These are phyloP conservation scores for Plasmodium relictum DNA, from an alignment of 169 alveolate genomes.

Conservation along the genomic window DNA sequence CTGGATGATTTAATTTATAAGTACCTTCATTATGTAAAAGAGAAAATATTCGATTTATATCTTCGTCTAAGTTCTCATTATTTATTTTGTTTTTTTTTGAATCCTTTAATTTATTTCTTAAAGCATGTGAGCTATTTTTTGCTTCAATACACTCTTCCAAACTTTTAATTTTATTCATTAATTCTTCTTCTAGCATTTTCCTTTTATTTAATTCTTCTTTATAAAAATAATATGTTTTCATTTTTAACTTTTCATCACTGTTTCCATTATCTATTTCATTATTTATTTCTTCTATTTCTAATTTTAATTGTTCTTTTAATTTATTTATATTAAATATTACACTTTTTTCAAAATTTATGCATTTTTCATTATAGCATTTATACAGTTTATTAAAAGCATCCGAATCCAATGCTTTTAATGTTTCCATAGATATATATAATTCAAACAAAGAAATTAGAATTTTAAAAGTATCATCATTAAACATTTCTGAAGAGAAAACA, in stretches of 20 bases:
- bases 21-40: constrained; percentile 56
- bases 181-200: constrained; percentile 61
- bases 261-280: constrained; percentile 42
- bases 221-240: constrained; percentile 63
- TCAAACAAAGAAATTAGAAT: constrained; percentile 63
- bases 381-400: constrained; percentile 38
- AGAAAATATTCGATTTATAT: constrained; percentile 52
- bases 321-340: constrained; percentile 43
- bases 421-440: constrained; percentile 63
- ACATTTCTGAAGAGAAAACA: constrained; percentile 69
- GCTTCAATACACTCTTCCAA: constrained; percentile 66
- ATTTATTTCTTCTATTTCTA: constrained; percentile 63
- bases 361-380: constrained; percentile 61
- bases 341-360: constrained; percentile 42
- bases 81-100: not conserved
- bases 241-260: constrained; percentile 31
- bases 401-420: constrained; percentile 39
- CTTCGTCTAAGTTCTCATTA: constrained; percentile 22
- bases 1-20: constrained; percentile 64
- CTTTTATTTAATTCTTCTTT: constrained; percentile 70
- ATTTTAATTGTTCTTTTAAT: constrained; percentile 62
- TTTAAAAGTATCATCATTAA: constrained; percentile 51
- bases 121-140: constrained; percentile 32
- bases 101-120: constrained; percentile 25
- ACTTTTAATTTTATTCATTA: constrained; percentile 26